Evolutionary conservation across 805 yeast species (phyloP), one percentile per base, ranked within the genome.

Genomic region (Candida pini): DNA sequence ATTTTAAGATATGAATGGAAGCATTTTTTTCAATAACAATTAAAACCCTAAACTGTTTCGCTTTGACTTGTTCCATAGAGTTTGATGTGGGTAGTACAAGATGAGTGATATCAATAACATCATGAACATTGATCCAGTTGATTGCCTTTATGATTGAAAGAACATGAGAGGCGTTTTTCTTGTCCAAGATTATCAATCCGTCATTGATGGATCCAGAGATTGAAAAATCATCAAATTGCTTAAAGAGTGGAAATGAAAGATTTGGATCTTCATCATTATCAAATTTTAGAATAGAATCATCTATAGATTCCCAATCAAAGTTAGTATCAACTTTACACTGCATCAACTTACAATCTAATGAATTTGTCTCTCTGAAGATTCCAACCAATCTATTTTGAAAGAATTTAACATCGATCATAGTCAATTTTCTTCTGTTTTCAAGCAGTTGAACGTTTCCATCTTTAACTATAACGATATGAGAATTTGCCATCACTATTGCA

Each of bases 401-500:
- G n/a, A 10, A 21, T 10, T 15, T 28, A 9, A 31, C n/a, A 26
- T 24, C 36, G 29, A 34, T n/a, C 5, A 38, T 23, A 14, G 16
- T 33, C 20, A 9, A 24, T n/a, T 16, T 23, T 6, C 23, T 22
- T 5, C 23, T 19, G 18, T 21, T 38, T 10, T 32, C 33, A 18
- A 34, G 12, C 8, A 38, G 13, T n/a, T 31, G 36, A 21, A 47
- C 38, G 18, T 36, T 35, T 5, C 42, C 41, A 33, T 37, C 37
- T 17, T 35, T 30, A 7, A 48, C 35, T 8, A 30, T 20, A 51
- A 51, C 48, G 13, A 43, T 19, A 10, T 44, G 47, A 9, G 48
- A 36, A 27, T 42, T 43, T n/a, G 44, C 31, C 48, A 51, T 46
- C 5, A 44, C 28, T 2, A 56, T 43, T 2, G 39, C 44, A 18